Evolutionary conservation across 2,329 filamentous ascomycete species (phyloP), one percentile per base, ranked within the genome.

Genomic region (Coniochaeta ligniaria): DNA sequence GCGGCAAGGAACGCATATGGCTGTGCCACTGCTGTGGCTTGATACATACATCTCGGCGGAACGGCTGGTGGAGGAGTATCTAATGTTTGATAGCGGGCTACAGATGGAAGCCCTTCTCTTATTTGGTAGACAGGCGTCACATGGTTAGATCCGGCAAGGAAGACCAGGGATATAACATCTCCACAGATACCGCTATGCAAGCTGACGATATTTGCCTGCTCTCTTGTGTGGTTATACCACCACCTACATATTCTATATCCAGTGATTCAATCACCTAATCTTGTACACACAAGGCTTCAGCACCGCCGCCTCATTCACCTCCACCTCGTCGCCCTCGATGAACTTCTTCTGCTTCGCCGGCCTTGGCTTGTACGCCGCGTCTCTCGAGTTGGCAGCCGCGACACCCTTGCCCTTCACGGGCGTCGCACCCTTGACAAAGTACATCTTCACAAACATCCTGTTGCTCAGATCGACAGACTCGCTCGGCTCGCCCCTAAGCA

Each of bases 401-500:
- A 80, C 84, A 65, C 89, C 85, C 77, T 96, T 96, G 26, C 92
- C 92, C 71, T 86, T 88, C 2, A 81, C 81, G 0, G 93, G 89
- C 52, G 85, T 78, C 22, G 85, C 86, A n/a, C 83, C 86, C 78
- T 98, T 99, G 68, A 93, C 80, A 74, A 99, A 99, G 68, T 89
- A 86, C 92, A 99, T 94, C 77, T 89, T 91, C 66, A 98, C 94
- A 78, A 99, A 99, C 95, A 99, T 99, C 77, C 90, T 96, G 77
- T 99, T 99, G 60, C 83, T 84, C 69, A 96, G 78, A 76, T 99
- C 92, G 11, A 96, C 81, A 0, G 88, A 84, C 55, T 74, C 71
- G 26, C 74, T 74, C 64, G 78, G 82, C 67, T 83, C 84, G 9
- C 85, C 84, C 67, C 89, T 89, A 33, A 97, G 81, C n/a, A 93